These are phyloP conservation scores for Wickerhamomyces strasburgensis DNA, from an alignment of 805 yeast genomes.

Conservation along the genomic window DNA sequence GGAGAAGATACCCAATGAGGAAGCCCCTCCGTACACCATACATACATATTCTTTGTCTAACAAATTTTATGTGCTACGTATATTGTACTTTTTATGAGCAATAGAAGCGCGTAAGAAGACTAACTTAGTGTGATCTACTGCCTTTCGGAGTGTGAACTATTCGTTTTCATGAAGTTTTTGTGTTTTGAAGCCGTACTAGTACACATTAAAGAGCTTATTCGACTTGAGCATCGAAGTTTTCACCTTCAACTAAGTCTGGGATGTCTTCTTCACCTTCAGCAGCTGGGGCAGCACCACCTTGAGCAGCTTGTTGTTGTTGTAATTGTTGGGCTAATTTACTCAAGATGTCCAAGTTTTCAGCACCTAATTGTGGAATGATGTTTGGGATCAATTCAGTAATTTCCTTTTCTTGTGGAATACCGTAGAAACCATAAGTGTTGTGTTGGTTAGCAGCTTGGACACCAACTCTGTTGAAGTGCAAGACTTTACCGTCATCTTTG, in stretches of 20 bases:
- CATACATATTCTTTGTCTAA: too few species aligned
- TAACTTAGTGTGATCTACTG: too few species aligned
- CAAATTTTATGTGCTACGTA: too few species aligned
- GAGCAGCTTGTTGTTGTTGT: conserved; percentile 50
- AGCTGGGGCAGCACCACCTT: conserved; percentile 42
- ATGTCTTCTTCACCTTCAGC: conserved; percentile 52
- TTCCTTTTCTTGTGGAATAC: conserved; percentile 89
- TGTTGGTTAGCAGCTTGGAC: conserved; percentile 87
- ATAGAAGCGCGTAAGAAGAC: too few species aligned
- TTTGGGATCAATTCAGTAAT: conserved; percentile 90
- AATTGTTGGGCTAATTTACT: conserved; percentile 86
- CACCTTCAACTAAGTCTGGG: conserved; percentile 80
- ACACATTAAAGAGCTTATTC: conserved; percentile 32
- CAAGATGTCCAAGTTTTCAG: conserved; percentile 88
- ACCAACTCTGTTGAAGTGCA: conserved; percentile 95
- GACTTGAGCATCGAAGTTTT: conserved; percentile 46
- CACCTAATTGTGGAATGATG: conserved; percentile 93
- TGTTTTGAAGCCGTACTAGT: too few species aligned
- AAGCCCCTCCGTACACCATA: too few species aligned
- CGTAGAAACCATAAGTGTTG: conserved; percentile 93
- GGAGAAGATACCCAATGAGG: too few species aligned
- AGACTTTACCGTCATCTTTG: conserved; percentile 92
- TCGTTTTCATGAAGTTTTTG: too few species aligned
- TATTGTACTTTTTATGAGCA: too few species aligned
- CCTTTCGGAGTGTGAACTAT: too few species aligned